Evolutionary conservation across 1,284 basidiomycete genomes (phyloP), one percentile per base, ranked within the genome.

Genomic region (Ustilago shanxiensis): DNA sequence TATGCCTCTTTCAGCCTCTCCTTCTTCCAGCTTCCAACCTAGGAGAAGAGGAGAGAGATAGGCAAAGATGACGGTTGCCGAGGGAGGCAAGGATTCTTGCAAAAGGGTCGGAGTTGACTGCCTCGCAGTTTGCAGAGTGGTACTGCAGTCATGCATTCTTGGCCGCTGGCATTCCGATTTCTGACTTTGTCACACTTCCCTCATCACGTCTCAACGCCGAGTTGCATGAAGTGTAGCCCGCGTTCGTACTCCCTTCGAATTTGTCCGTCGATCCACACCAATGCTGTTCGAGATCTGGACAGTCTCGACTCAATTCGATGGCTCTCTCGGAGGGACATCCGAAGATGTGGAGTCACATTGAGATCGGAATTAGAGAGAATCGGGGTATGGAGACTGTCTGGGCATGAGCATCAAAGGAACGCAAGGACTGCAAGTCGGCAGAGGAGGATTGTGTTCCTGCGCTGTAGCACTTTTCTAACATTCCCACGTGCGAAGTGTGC

Each of bases 191-290:
- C 35, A 37, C 35, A 37, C 14, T 47, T 13, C 20, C 24, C 47
- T 26, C n/a, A n/a, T 26, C 47, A 26, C 26, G 22, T 28, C 24
- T 28, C 24, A 49, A 54, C 52, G 18, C 52, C 52, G 52, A 54
- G 52, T n/a, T 54, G 52, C 52, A 54, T 33, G n/a, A n/a, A n/a
- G n/a, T n/a, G n/a, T 2, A 37, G 11, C 10, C n/a, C 35, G n/a
- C 52, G 47, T 49, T 49, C 47, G 24, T 11, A n/a, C n/a, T 22
- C n/a, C 20, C 41, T 6, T 20, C 41, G 41, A 44, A 33, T n/a
- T n/a, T n/a, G n/a, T 39, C 37, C 11, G 18, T 14, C 37, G 7
- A 33, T 33, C 31, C 11, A 39, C n/a, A n/a, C n/a, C n/a, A n/a
- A n/a, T n/a, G n/a, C n/a, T n/a, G n/a, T n/a, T n/a, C n/a, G 2